phyloP scores from a whole-genome alignment of 306 rosid genomes.

The Medicago ruthenica region DNA sequence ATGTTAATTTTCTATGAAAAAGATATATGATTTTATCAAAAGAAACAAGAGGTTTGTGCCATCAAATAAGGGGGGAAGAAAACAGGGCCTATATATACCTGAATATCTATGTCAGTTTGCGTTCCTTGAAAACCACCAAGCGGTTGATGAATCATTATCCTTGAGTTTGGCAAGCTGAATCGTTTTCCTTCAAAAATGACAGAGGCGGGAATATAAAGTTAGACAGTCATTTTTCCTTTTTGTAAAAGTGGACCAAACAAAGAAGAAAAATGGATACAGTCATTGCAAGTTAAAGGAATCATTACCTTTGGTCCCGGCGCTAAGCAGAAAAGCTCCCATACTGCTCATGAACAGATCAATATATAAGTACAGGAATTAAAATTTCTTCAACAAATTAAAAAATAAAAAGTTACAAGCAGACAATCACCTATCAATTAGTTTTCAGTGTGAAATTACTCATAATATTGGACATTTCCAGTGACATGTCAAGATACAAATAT shows the following conservation, averaged over 20 bases:
- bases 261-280: neutral
- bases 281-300: constrained; percentile 30
- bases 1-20: neutral
- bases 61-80: constrained; percentile 12
- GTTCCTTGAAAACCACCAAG: constrained; percentile 99
- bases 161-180: constrained; percentile 92
- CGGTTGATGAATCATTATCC: constrained; percentile 99
- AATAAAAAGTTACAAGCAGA: constrained; percentile 17
- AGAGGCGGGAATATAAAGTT: constrained; percentile 35
- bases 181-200: constrained; percentile 70
- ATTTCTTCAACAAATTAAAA: neutral
- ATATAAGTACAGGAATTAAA: constrained; percentile 12
- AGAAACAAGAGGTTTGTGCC: constrained; percentile 13
- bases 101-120: constrained; percentile 89
- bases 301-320: constrained; percentile 94
- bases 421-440: constrained; percentile 23
- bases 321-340: constrained; percentile 98
- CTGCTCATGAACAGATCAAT: constrained; percentile 61
- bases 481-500: neutral
- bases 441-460: constrained; percentile 10
- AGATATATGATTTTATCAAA: neutral
- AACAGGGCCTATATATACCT: constrained; percentile 53
- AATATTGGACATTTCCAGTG: constrained; percentile 8
- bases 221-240: constrained; percentile 27
- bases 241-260: neutral